These are phyloP conservation scores for Orbilia javanica DNA, from an alignment of 2,329 filamentous ascomycete genomes.

Conservation along the genomic window DNA sequence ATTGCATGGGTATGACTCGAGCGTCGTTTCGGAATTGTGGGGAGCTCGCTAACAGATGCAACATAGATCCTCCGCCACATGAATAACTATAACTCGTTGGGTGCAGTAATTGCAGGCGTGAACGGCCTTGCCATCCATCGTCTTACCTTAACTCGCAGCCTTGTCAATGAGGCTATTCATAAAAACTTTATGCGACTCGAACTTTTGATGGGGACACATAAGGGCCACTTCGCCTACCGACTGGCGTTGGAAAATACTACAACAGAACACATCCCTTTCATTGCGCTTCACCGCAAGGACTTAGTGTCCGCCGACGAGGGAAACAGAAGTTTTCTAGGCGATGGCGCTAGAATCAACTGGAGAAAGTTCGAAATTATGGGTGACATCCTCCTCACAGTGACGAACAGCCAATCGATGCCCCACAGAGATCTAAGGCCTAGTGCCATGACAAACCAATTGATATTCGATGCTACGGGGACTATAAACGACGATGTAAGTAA, in stretches of 20 bases:
- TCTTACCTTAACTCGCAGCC: slow-evolving; percentile 80
- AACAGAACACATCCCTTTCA: slow-evolving; percentile 88
- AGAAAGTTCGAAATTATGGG: slow-evolving; percentile 97
- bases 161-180: slow-evolving; percentile 78
- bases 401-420: slow-evolving; percentile 87
- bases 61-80: slow-evolving; percentile 81
- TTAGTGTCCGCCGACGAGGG: slow-evolving; percentile 92
- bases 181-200: slow-evolving; percentile 90
- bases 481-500: slow-evolving; percentile 62
- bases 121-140: slow-evolving; percentile 89
- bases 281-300: slow-evolving; percentile 89
- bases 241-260: slow-evolving; percentile 97
- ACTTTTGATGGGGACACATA: slow-evolving; percentile 91
- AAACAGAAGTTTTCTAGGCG: slow-evolving; percentile 84
- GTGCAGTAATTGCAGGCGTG: slow-evolving; percentile 92
- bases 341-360: slow-evolving; percentile 88
- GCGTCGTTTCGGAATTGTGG: slow-evolving; percentile 59
- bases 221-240: slow-evolving; percentile 94
- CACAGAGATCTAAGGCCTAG: slow-evolving; percentile 69
- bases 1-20: slow-evolving; percentile 72
- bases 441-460: slow-evolving; percentile 60
- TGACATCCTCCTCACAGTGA: slow-evolving; percentile 88
- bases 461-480: slow-evolving; percentile 60
- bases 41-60: slow-evolving; percentile 22
- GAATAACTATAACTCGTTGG: slow-evolving; percentile 97